These are phyloP conservation scores for Westerdykella aurantiaca DNA, from an alignment of 2,329 filamentous ascomycete genomes.

Conservation along the genomic window DNA sequence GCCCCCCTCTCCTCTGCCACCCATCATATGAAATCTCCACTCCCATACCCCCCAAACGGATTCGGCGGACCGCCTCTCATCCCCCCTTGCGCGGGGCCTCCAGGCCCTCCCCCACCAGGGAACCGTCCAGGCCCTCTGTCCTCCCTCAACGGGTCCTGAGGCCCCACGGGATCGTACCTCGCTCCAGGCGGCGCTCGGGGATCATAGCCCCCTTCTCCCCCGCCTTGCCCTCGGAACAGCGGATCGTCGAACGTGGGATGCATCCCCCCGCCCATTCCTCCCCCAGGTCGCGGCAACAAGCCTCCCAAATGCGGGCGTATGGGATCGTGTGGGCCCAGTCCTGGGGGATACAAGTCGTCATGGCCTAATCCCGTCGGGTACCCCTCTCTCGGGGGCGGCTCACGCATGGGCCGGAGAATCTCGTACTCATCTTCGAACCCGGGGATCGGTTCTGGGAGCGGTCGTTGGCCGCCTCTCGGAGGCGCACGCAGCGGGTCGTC, in stretches of 20 bases:
- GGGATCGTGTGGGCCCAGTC: constrained; percentile 79
- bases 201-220: constrained; percentile 50
- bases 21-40: constrained; percentile 51
- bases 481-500: constrained; percentile 60
- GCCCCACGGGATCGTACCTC: constrained; percentile 77
- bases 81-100: constrained; percentile 14
- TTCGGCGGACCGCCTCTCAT: constrained; percentile 44
- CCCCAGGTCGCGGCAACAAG: constrained; percentile 51
- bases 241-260: constrained; percentile 93
- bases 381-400: constrained; percentile 43
- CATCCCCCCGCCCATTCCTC: constrained; percentile 74
- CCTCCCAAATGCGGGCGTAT: constrained; percentile 60
- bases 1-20: too few species aligned
- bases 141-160: constrained; percentile 43
- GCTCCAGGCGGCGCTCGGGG: constrained; percentile 78
- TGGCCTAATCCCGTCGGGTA: constrained; percentile 70
- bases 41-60: constrained; percentile 57
- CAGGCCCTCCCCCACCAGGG: constrained; percentile 38
- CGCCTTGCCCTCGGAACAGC: constrained; percentile 60
- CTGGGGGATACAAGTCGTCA: constrained; percentile 80
- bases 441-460: constrained; percentile 74
- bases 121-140: constrained; percentile 20
- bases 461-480: constrained; percentile 49
- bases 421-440: constrained; percentile 93
- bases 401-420: constrained; percentile 61